Percentiles rank a stretch among this genome's conserved stretches.
These are phyloP conservation scores for Cladophialophora psammophila DNA, from an alignment of 2,329 filamentous ascomycete genomes.

Conservation along the genomic window DNA sequence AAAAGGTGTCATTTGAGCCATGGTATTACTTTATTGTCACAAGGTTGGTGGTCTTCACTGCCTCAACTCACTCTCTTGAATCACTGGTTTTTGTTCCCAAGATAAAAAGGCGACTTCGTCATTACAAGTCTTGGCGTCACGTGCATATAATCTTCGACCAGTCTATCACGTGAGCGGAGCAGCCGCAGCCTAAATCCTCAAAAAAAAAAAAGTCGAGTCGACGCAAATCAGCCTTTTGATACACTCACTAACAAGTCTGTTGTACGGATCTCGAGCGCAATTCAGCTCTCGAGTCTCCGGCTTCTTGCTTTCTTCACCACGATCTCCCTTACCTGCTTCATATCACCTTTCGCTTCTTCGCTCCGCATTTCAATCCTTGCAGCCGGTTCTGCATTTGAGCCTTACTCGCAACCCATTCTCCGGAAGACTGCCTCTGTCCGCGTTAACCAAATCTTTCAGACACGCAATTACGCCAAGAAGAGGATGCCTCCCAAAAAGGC, in stretches of 20 bases:
- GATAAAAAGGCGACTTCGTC: neutral
- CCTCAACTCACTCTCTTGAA: too few relatives aligned
- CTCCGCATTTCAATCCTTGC: constrained; percentile 62
- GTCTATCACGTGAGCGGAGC: neutral
- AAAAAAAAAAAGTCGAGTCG: neutral
- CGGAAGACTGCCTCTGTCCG: constrained; percentile 25
- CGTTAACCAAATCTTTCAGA: constrained; percentile 18
- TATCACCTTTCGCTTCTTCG: constrained; percentile 62
- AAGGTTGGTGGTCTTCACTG: too few relatives aligned
- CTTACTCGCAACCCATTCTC: constrained; percentile 42
- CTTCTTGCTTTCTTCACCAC: constrained; percentile 10
- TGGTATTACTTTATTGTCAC: too few relatives aligned
- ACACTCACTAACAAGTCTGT: neutral
- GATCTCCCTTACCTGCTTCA: constrained; percentile 19
- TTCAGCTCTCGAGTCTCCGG: constrained; percentile 28
- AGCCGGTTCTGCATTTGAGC: constrained; percentile 71
- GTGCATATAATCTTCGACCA: neutral
- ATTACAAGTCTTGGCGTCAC: constrained; percentile 4
- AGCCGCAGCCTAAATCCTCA: neutral
- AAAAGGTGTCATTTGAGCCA: too few relatives aligned
- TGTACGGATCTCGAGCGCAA: constrained; percentile 29
- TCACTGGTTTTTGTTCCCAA: too few relatives aligned
- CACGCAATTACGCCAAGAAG: constrained; percentile 65
- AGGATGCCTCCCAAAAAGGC: constrained; percentile 97
- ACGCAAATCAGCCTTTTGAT: neutral